These are phyloP conservation scores for Austropuccinia psidii DNA, from an alignment of 1,284 basidiomycete species.

Conservation along the genomic window DNA sequence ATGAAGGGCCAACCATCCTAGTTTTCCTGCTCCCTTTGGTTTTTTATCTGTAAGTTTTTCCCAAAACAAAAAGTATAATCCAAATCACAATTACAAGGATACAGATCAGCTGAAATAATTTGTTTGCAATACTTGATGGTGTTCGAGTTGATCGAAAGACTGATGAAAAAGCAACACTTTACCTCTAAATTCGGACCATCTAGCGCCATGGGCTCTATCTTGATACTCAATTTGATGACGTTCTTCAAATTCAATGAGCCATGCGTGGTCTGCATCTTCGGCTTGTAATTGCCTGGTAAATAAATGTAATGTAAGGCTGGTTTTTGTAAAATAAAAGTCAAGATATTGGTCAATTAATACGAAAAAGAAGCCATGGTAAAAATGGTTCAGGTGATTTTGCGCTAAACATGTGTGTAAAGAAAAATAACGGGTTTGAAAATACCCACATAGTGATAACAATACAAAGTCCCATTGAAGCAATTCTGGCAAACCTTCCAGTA, in stretches of 20 bases:
- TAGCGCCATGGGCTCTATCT: conserved; percentile 24
- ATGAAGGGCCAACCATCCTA: conserved; percentile 31
- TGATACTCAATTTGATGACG: conserved; percentile 32
- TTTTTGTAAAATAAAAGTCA: not conserved
- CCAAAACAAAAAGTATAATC: not conserved
- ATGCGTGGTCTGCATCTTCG: conserved; percentile 36
- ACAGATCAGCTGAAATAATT: not conserved
- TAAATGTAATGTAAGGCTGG: conserved; percentile 35
- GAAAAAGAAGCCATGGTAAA: not conserved
- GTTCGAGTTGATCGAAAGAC: no score
- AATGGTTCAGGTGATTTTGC: not conserved
- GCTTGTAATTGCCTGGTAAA: conserved; percentile 39
- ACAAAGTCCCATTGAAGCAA: conserved; percentile 36
- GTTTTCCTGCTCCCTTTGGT: conserved; percentile 2
- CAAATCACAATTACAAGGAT: not conserved
- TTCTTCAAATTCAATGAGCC: conserved; percentile 38
- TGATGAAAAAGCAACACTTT: not conserved
- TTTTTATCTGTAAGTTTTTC: conserved; percentile 5
- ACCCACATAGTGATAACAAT: conserved; percentile 36
- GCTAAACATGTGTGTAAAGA: not conserved
- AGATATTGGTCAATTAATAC: not conserved
- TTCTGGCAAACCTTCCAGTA: conserved; percentile 27
- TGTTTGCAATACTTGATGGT: not conserved
- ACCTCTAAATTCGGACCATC: conserved; percentile 32
- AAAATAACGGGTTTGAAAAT: not conserved